A percentile compares a stretch with the other conserved stretches of the same genome.
Conservation (phyloP, 352 stramenopile genomes). For the Pythium dissimile region DNA sequence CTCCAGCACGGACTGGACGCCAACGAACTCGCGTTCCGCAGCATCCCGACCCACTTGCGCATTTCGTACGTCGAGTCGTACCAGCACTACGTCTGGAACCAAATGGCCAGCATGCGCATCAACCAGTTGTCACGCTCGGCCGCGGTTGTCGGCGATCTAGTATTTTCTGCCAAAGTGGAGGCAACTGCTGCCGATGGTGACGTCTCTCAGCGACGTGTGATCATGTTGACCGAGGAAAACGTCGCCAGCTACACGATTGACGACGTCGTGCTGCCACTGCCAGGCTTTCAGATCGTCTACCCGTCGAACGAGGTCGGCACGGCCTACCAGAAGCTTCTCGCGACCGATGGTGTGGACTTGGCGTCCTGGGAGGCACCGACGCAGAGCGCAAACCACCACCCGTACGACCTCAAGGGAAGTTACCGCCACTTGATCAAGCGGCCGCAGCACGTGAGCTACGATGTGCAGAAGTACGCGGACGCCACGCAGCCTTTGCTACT, state of each 20-base stretch:
- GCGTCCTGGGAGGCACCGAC: conserved; percentile 21
- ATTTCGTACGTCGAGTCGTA: conserved; percentile 77
- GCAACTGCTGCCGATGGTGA: neutral
- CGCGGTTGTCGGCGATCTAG: conserved; percentile 5
- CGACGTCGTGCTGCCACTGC: conserved; percentile 94
- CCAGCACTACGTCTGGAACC: conserved; percentile 95
- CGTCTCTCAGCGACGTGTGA: conserved; percentile 25
- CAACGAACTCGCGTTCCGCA: conserved; percentile 66
- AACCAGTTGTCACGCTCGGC: conserved; percentile 22
- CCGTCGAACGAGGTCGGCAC: conserved; percentile 64
- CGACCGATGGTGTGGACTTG: conserved; percentile 35
- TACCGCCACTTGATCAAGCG: conserved; percentile 78
- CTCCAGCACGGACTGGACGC: conserved; percentile 74
- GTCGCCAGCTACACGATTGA: conserved; percentile 84
- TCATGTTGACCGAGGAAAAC: conserved; percentile 83
- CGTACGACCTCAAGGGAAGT: conserved; percentile 65
- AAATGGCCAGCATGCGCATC: conserved; percentile 89
- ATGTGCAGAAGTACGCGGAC: conserved; percentile 75
- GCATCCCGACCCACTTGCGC: conserved; percentile 58
- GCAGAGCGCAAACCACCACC: conserved; percentile 41
- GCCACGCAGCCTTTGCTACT: conserved; percentile 73
- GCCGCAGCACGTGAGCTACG: conserved; percentile 66
- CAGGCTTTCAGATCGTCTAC: conserved; percentile 86
- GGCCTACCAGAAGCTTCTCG: conserved; percentile 25
- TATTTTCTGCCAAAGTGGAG: conserved; percentile 9